These are phyloP conservation scores for Citrus sinensis DNA, from an alignment of 345 rosid species.

Conservation along the genomic window DVS_A1.0 CM039163.1:3129001-3129500, in stretches of 20 bases:
- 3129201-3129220: conserved; percentile 64
- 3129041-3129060: conserved; percentile 64
- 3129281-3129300: conserved; percentile 91
- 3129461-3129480: conserved; percentile 86
- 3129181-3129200: conserved; percentile 53
- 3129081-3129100: conserved; percentile 11
- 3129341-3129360: conserved; percentile 8
- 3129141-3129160: conserved; percentile 64
- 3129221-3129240: conserved; percentile 75
- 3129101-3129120: conserved; percentile 1
- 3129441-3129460: conserved; percentile 58
- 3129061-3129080: conserved; percentile 9
- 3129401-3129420: conserved; percentile 66
- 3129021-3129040: conserved; percentile 69
- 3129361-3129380: neutral
- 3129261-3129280: conserved; percentile 81
- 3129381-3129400: neutral
- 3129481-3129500: conserved; percentile 80
- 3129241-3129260: conserved; percentile 75
- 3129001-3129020: conserved; percentile 60
- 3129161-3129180: conserved; percentile 79
- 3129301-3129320: conserved; percentile 51
- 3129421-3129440: conserved; percentile 60
- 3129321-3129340: conserved; percentile 13
- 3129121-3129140: conserved; percentile 1